Evolutionary conservation across 306 rosid species (phyloP).

Genomic region (Alnus rubra): DNA sequence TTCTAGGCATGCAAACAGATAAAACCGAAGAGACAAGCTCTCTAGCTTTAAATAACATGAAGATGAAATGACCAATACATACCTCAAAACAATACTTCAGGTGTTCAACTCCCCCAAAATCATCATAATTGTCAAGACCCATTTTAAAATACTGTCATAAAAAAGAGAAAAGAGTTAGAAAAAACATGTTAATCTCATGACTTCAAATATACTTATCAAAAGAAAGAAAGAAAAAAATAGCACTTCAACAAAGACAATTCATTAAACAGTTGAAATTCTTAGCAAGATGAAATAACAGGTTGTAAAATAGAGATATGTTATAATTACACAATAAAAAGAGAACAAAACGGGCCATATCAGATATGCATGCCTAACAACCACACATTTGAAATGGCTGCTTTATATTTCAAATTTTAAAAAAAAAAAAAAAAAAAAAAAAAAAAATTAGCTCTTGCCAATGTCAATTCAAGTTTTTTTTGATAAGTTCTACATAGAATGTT

Average conservation of each 20-base stretch:
- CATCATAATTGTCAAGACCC: conserved; percentile 73
- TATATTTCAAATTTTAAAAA: neutral
- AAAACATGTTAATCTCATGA: conserved; percentile 17
- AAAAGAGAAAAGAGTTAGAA: conserved; percentile 11
- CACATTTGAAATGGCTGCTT: neutral
- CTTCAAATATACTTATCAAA: conserved; percentile 1
- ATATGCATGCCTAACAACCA: conserved; percentile 2
- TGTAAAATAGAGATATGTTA: neutral
- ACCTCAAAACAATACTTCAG: conserved; percentile 93
- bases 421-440: neutral
- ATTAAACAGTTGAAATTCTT: neutral
- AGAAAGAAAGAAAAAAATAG: neutral
- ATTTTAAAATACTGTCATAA: conserved; percentile 86
- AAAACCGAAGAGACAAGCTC: conserved; percentile 17
- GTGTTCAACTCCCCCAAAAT: conserved; percentile 89
- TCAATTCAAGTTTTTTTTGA: neutral
- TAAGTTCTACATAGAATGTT: neutral
- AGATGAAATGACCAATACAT: conserved; percentile 33
- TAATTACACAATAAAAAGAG: conserved; percentile 2
- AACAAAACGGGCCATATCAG: neutral
- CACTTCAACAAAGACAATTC: neutral
- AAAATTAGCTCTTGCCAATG: neutral
- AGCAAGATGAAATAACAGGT: neutral
- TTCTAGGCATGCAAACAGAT: conserved; percentile 1
- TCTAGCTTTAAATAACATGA: conserved; percentile 22